Percentiles rank a stretch among this genome's conserved stretches.
Evolutionary conservation across 495 filamentous ascomycete species (phyloP).

Genomic region (Hypoxylon cercidicola): DNA sequence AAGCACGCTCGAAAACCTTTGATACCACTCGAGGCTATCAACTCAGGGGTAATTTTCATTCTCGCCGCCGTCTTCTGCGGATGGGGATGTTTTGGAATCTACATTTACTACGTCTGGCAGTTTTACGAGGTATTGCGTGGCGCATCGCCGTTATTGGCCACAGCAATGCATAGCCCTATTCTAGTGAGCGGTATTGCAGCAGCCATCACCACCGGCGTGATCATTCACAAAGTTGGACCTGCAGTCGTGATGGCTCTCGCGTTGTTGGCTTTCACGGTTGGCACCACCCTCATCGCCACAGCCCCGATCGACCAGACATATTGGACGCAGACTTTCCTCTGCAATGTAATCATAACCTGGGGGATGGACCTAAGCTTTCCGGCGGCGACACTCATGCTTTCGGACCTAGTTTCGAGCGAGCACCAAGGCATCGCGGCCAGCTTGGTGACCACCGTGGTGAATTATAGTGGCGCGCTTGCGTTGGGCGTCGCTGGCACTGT

Average conservation of each 20-base stretch:
- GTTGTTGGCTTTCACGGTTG: slow-evolving; percentile 61
- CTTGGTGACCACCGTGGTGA: slow-evolving; percentile 58
- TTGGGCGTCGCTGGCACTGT: slow-evolving; percentile 62
- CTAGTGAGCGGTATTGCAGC: slow-evolving; percentile 63
- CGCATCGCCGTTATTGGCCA: slow-evolving; percentile 58
- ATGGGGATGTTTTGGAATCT: slow-evolving; percentile 73
- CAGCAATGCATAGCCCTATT: slow-evolving; percentile 61
- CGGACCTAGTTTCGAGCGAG: slow-evolving; percentile 54
- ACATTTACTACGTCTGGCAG: slow-evolving; percentile 67
- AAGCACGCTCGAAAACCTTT: slow-evolving; percentile 60
- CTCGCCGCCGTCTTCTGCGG: slow-evolving; percentile 66
- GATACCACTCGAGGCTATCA: slow-evolving; percentile 65
- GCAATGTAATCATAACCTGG: slow-evolving; percentile 61
- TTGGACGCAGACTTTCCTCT: slow-evolving; percentile 59
- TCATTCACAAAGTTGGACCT: slow-evolving; percentile 58
- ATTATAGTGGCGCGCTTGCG: slow-evolving; percentile 59
- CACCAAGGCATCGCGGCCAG: slow-evolving; percentile 59
- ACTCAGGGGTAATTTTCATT: slow-evolving; percentile 62
- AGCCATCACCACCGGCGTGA: slow-evolving; percentile 60
- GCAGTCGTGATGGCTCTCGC: slow-evolving; percentile 63
- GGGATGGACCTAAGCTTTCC: slow-evolving; percentile 64
- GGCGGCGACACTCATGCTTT: slow-evolving; percentile 55
- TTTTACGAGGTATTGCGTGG: slow-evolving; percentile 66
- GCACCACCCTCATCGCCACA: slow-evolving; percentile 60
- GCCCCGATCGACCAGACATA: slow-evolving; percentile 61